Conservation (phyloP, 768 basidiomycete species). For the Leccinum variicolor region DNA sequence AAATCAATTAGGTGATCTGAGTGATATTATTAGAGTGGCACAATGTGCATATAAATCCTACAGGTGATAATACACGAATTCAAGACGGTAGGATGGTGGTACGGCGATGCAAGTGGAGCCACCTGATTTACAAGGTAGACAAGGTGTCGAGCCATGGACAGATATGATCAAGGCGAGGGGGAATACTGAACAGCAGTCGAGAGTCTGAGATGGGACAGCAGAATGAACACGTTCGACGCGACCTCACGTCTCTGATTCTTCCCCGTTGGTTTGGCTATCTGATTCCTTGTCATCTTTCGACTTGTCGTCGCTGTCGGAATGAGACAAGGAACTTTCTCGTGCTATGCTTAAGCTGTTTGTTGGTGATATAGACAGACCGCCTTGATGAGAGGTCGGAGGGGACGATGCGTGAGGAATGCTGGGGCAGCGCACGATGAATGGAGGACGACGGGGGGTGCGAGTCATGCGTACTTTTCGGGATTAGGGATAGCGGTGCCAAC, state of each 20-base stretch:
- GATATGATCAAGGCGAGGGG: slow-evolving; percentile 23
- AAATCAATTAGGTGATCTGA: background rate
- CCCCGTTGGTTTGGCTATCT: slow-evolving; percentile 7
- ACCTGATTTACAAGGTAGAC: slow-evolving; percentile 9
- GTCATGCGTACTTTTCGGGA: slow-evolving; percentile 79
- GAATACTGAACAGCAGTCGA: slow-evolving; percentile 19
- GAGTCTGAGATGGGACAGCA: slow-evolving; percentile 1
- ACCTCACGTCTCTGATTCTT: slow-evolving; percentile 15
- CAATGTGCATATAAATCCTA: slow-evolving; percentile 22
- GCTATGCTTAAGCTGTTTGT: slow-evolving; percentile 64
- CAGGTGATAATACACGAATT: slow-evolving; percentile 29
- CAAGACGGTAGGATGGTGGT: slow-evolving; percentile 21
- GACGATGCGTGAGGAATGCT: slow-evolving; percentile 92
- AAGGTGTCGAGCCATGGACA: slow-evolving; percentile 12
- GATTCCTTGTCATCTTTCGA: slow-evolving; percentile 17
- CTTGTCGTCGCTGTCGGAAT: slow-evolving; percentile 21
- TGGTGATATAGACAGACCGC: slow-evolving; percentile 68
- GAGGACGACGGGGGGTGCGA: background rate
- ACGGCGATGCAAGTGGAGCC: slow-evolving; percentile 17
- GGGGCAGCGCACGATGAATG: slow-evolving; percentile 3
- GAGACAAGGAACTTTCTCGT: slow-evolving; percentile 52
- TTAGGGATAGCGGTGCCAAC: slow-evolving; percentile 98
- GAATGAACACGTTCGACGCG: slow-evolving; percentile 3
- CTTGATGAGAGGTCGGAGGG: slow-evolving; percentile 52
- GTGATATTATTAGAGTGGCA: slow-evolving; percentile 20